Conservation (phyloP, 2,329 filamentous ascomycete species). For the Leptographium lundbergii region DNA sequence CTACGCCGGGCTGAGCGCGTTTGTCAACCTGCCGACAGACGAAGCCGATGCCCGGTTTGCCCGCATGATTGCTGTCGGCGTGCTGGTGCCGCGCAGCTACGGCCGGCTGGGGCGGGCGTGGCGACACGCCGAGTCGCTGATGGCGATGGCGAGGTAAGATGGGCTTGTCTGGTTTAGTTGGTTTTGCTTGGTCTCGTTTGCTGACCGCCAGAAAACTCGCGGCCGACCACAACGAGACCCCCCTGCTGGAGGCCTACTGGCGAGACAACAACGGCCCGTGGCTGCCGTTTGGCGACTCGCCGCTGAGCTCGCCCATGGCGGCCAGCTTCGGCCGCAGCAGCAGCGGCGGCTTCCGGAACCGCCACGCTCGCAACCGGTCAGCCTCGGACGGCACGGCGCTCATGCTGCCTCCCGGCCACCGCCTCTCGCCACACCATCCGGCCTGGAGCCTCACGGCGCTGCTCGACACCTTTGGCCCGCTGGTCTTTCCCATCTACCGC, state of each 20-base stretch:
- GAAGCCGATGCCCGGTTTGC: slow-evolving; percentile 72
- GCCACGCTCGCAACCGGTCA: slow-evolving; percentile 42
- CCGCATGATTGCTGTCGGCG: slow-evolving; percentile 82
- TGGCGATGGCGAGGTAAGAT: slow-evolving; percentile 57
- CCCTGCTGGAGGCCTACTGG: slow-evolving; percentile 72
- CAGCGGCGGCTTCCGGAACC: slow-evolving; percentile 21
- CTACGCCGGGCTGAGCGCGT: slow-evolving; percentile 83
- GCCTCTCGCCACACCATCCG: slow-evolving; percentile 67
- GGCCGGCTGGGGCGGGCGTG: slow-evolving; percentile 79
- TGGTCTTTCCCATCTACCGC: slow-evolving; percentile 84
- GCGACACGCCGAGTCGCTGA: slow-evolving; percentile 69
- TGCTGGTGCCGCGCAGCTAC: slow-evolving; percentile 74
- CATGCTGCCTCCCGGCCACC: slow-evolving; percentile 46
- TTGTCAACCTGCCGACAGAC: slow-evolving; percentile 70
- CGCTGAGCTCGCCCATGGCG: slow-evolving; percentile 36
- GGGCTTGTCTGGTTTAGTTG: neutral
- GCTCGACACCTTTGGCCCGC: slow-evolving; percentile 73
- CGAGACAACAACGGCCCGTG: slow-evolving; percentile 33
- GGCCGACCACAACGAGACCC: slow-evolving; percentile 47
- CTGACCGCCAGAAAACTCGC: slow-evolving; percentile 41
- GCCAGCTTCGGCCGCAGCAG: slow-evolving; percentile 20
- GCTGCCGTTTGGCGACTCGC: slow-evolving; percentile 29
- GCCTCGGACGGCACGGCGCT: slow-evolving; percentile 49
- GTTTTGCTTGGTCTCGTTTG: too few relatives aligned
- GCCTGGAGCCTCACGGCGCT: slow-evolving; percentile 70